These are phyloP conservation scores for Mayamaea pseudoterrestris DNA, from an alignment of 108 stramenopile species.

Conservation along the genomic window DNA sequence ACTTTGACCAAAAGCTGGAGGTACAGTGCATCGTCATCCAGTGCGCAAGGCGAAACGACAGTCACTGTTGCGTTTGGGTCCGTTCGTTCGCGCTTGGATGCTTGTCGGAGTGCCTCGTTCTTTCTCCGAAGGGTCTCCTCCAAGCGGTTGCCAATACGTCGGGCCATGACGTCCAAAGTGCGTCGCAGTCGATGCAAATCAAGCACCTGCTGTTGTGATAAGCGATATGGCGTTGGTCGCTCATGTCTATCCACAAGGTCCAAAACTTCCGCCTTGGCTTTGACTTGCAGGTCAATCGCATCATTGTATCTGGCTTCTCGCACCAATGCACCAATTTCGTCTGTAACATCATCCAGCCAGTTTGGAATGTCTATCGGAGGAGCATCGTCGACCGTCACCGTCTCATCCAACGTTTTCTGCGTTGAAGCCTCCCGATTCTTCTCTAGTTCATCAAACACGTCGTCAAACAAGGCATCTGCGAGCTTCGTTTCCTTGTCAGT, in stretches of 20 bases:
- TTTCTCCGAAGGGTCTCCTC: slow-evolving; percentile 66
- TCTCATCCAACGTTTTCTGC: slow-evolving; percentile 2
- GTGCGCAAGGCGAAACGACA: slow-evolving; percentile 54
- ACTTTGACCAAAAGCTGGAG: slow-evolving; percentile 64
- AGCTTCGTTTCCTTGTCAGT: background rate
- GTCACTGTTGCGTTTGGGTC: slow-evolving; percentile 50
- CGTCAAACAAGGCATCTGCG: background rate
- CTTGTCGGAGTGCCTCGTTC: slow-evolving; percentile 76
- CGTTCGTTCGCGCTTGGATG: slow-evolving; percentile 61
- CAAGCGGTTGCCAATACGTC: slow-evolving; percentile 42
- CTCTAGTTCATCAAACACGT: slow-evolving; percentile 4
- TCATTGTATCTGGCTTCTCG: slow-evolving; percentile 74
- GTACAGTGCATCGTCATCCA: slow-evolving; percentile 64
- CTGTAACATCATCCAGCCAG: slow-evolving; percentile 55
- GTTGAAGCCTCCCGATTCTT: background rate
- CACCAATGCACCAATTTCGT: slow-evolving; percentile 68
- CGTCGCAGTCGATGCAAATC: background rate
- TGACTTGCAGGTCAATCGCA: slow-evolving; percentile 64
- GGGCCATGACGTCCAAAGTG: background rate
- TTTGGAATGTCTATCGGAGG: slow-evolving; percentile 54
- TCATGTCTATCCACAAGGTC: slow-evolving; percentile 34
- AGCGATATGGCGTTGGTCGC: slow-evolving; percentile 8
- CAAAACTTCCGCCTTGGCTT: slow-evolving; percentile 53
- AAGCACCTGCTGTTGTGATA: background rate
- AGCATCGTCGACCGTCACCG: slow-evolving; percentile 8